Percentiles rank a stretch among this genome's conserved stretches.
Conservation (phyloP, 164 flowering plant genomes). For the Vitis riparia region DNA sequence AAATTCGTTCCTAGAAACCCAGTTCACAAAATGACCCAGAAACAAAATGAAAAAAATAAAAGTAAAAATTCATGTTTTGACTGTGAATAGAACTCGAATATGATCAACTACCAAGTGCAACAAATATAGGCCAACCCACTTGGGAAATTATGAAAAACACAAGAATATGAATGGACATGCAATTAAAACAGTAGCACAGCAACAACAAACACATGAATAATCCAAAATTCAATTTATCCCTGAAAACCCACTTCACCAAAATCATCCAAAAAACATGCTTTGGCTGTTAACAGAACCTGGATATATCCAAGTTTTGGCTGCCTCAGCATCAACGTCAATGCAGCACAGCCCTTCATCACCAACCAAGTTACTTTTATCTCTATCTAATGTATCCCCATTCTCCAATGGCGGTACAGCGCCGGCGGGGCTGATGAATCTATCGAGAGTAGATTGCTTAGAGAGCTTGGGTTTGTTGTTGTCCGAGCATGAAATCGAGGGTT, state of each 20-base stretch:
- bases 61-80: too few species aligned
- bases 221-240: too few species aligned
- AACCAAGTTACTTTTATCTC: not conserved
- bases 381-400: not conserved
- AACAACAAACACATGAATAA: too few species aligned
- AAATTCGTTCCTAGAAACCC: not conserved
- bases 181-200: too few species aligned
- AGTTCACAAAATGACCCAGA: not conserved
- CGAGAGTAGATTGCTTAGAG: constrained; percentile 65
- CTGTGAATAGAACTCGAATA: too few species aligned
- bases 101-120: too few species aligned
- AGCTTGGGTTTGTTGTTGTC: constrained; percentile 12
- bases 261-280: not conserved
- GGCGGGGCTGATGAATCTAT: constrained; percentile 39
- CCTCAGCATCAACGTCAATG: constrained; percentile 61
- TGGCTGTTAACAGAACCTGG: constrained; percentile 51
- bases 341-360: constrained; percentile 19
- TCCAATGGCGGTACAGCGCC: constrained; percentile 5
- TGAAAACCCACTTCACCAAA: constrained; percentile 3
- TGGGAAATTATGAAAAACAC: too few species aligned
- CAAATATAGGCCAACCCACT: too few species aligned
- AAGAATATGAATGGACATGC: too few species aligned
- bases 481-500: constrained; percentile 20
- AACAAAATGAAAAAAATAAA: too few species aligned
- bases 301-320: constrained; percentile 92